A percentile compares a stretch with the other conserved stretches of the same genome.
Evolutionary conservation across 768 basidiomycete genomes (phyloP).

Genomic region (Boletus eberwhitei): DNA sequence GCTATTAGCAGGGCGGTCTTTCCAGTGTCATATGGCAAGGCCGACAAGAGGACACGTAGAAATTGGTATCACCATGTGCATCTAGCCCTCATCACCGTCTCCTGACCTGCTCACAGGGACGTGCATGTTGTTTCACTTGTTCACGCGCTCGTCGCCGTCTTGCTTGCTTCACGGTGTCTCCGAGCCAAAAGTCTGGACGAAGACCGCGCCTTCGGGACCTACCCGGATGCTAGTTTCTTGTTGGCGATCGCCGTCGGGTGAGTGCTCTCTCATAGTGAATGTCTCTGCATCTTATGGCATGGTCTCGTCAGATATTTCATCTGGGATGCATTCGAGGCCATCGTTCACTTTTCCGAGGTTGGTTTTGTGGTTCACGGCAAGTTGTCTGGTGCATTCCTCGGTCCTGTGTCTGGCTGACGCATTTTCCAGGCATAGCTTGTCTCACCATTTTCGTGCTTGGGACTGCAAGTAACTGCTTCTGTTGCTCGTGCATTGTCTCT

Average conservation of each 20-base stretch:
- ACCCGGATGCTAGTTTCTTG: conserved; percentile 51
- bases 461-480: conserved; percentile 51
- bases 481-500: conserved; percentile 1
- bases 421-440: conserved; percentile 54
- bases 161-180: conserved; percentile 56
- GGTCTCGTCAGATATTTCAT: conserved; percentile 58
- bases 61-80: conserved; percentile 47
- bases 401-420: neutral
- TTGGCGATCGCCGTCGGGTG: conserved; percentile 73
- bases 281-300: neutral
- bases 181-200: conserved; percentile 41
- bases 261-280: conserved; percentile 14
- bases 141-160: conserved; percentile 66
- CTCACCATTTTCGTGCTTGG: conserved; percentile 60
- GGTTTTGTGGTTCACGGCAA: conserved; percentile 79
- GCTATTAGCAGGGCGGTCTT: conserved; percentile 45
- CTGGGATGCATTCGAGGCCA: conserved; percentile 77
- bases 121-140: conserved; percentile 71
- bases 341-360: conserved; percentile 62
- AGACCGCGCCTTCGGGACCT: conserved; percentile 80
- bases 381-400: conserved; percentile 9
- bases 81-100: neutral
- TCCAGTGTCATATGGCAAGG: conserved; percentile 47
- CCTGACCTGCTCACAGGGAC: conserved; percentile 43
- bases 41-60: conserved; percentile 46